Percentiles rank a stretch among this genome's conserved stretches.
Evolutionary conservation across 2,329 filamentous ascomycete species (phyloP).

Genomic region (Alternaria rosae): DNA sequence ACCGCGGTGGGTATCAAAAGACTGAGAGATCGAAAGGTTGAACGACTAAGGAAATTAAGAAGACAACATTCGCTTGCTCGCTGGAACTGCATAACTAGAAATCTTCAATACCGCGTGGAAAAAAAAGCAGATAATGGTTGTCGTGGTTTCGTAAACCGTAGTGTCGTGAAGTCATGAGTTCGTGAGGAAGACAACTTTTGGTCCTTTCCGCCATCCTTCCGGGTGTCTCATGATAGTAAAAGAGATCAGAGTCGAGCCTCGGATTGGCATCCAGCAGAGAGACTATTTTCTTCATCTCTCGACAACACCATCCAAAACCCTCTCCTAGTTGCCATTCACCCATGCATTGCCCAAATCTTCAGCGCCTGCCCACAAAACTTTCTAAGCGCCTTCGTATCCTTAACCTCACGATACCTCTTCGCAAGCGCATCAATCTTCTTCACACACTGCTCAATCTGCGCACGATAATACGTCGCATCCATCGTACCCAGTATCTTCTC

Average conservation of each 20-base stretch:
- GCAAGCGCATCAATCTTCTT: neutral
- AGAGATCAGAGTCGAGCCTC: neutral
- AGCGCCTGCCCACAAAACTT: slow-evolving; percentile 5
- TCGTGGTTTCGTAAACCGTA: neutral
- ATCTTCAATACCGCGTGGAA: neutral
- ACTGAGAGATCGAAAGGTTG: neutral
- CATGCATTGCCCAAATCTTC: slow-evolving; percentile 8
- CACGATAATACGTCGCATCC: slow-evolving; percentile 2
- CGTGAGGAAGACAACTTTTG: neutral
- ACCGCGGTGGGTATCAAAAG: neutral
- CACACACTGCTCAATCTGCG: slow-evolving; percentile 3
- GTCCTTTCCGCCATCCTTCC: neutral
- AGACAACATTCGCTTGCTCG: neutral
- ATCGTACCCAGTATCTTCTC: neutral
- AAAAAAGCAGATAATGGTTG: accelerated
- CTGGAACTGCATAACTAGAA: neutral
- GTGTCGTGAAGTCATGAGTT: neutral
- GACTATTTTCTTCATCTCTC: neutral
- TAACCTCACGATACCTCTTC: neutral
- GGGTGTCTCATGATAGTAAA: neutral
- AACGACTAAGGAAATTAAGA: neutral
- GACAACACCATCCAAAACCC: neutral
- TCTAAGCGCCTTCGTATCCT: slow-evolving; percentile 1
- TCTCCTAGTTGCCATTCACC: neutral
- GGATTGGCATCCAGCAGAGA: neutral